Percentiles rank a stretch among this genome's conserved stretches.
phyloP scores from a whole-genome alignment of 805 yeast genomes.

The Saccharomycopsis sp. region DNA sequence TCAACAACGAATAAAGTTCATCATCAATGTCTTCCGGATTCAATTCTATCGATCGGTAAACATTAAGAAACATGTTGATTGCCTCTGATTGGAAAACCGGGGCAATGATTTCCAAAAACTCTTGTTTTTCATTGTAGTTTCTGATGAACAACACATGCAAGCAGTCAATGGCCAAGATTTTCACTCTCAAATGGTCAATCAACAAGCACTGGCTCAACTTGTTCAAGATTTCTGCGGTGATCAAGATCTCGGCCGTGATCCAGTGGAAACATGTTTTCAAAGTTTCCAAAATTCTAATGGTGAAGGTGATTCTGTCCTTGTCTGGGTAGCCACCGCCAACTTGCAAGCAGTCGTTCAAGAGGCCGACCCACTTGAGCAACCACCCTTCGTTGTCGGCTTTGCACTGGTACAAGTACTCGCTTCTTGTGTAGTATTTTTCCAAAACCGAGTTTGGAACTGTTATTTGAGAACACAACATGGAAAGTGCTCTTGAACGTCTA shows the following conservation, averaged over 20 bases:
- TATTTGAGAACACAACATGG: slow-evolving; percentile 76
- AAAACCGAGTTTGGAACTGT: slow-evolving; percentile 64
- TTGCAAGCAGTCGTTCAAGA: slow-evolving; percentile 40
- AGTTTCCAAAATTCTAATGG: slow-evolving; percentile 64
- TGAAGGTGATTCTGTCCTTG: slow-evolving; percentile 37
- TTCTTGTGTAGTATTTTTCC: slow-evolving; percentile 53
- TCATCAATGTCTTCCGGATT: slow-evolving; percentile 73
- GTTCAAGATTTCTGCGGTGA: slow-evolving; percentile 54
- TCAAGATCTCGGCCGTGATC: slow-evolving; percentile 72
- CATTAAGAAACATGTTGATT: slow-evolving; percentile 54
- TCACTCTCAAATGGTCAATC: slow-evolving; percentile 53
- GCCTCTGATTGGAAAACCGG: slow-evolving; percentile 68
- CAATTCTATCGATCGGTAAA: slow-evolving; percentile 45
- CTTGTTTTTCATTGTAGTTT: slow-evolving; percentile 52
- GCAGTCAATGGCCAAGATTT: slow-evolving; percentile 83
- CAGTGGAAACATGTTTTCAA: slow-evolving; percentile 87
- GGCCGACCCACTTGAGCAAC: slow-evolving; percentile 68
- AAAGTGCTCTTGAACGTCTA: slow-evolving; percentile 64
- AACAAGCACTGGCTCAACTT: slow-evolving; percentile 53
- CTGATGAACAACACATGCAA: slow-evolving; percentile 83
- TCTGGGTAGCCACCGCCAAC: slow-evolving; percentile 20
- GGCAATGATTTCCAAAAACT: slow-evolving; percentile 72
- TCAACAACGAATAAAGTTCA: slow-evolving; percentile 66
- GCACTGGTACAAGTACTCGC: slow-evolving; percentile 52
- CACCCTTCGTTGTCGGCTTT: slow-evolving; percentile 76